phyloP scores from a whole-genome alignment of 805 yeast genomes.

The Candida nanaspora region DNA sequence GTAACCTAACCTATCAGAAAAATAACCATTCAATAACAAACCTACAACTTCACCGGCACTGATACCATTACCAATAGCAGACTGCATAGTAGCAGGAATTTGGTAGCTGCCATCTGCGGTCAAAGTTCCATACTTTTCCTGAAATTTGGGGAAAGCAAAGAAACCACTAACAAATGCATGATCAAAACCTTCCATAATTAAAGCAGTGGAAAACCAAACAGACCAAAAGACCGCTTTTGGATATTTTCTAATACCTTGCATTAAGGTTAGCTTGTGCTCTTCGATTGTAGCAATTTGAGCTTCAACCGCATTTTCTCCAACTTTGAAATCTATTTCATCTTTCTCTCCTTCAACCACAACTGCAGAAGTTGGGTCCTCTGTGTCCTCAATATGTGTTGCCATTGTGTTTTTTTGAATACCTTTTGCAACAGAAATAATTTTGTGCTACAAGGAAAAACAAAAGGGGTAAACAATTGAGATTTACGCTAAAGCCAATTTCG shows the following conservation, averaged over 20 bases:
- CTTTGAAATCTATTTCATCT: constrained; percentile 1
- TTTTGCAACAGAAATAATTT: background rate
- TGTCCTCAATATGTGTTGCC: constrained; percentile 2
- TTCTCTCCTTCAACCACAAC: background rate
- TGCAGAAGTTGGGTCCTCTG: background rate
- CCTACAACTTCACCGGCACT: constrained; percentile 26
- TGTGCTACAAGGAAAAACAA: too few relatives aligned
- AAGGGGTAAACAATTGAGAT: too few relatives aligned
- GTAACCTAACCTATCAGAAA: constrained; percentile 36
- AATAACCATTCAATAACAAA: constrained; percentile 30
- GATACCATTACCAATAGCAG: constrained; percentile 27
- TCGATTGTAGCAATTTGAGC: constrained; percentile 2
- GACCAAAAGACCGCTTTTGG: constrained; percentile 35
- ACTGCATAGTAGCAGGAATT: constrained; percentile 37
- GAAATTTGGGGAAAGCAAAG: constrained; percentile 28
- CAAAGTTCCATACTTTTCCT: constrained; percentile 26
- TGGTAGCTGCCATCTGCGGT: constrained; percentile 21
- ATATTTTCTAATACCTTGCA: constrained; percentile 30
- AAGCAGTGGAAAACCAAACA: constrained; percentile 28
- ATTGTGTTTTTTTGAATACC: background rate
- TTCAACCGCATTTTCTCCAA: background rate
- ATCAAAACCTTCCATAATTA: constrained; percentile 38
- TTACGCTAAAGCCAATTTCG: too few relatives aligned
- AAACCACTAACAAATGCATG: constrained; percentile 29
- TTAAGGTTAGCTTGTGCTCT: constrained; percentile 11